Percentiles rank a stretch among this genome's conserved stretches.
Conservation (phyloP, 805 yeast genomes). For the Lipomyces chichibuensis region DNA sequence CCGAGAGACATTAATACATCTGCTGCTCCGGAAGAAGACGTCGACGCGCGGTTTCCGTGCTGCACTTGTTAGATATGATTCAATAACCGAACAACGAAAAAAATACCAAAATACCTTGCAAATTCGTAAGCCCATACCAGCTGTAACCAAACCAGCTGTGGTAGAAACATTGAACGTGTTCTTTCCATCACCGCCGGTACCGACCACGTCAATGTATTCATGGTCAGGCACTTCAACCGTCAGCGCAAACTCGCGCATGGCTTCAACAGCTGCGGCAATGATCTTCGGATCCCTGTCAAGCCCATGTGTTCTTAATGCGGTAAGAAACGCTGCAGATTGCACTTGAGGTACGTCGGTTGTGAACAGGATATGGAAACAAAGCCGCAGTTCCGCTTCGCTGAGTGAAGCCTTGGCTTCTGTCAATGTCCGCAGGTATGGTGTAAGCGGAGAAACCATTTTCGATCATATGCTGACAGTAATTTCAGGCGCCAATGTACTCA, state of each 20-base stretch:
- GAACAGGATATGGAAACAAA: constrained; percentile 65
- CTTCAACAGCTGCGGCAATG: constrained; percentile 82
- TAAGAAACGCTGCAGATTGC: constrained; percentile 77
- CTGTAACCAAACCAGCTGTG: constrained; percentile 89
- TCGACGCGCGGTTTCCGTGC: constrained; percentile 97
- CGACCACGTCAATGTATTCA: constrained; percentile 85
- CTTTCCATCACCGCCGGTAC: constrained; percentile 99
- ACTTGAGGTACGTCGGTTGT: constrained; percentile 64
- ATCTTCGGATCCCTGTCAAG: constrained; percentile 79
- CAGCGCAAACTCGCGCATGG: constrained; percentile 68
- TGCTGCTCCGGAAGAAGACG: constrained; percentile 91
- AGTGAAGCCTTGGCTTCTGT: constrained; percentile 63
- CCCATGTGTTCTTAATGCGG: constrained; percentile 71
- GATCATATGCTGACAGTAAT: neutral
- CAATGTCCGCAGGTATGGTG: constrained; percentile 69
- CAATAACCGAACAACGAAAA: neutral
- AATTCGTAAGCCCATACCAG: constrained; percentile 79
- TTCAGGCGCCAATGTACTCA: no score
- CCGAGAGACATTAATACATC: constrained; percentile 83
- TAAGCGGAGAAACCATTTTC: constrained; percentile 38
- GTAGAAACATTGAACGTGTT: constrained; percentile 96
- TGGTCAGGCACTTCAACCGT: constrained; percentile 47
- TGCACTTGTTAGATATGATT: constrained; percentile 1
- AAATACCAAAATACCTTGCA: constrained; percentile 57
- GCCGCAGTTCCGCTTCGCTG: constrained; percentile 63